Conservation (phyloP, 805 yeast genomes). For the Cyberlindnera suaveolens region DNA sequence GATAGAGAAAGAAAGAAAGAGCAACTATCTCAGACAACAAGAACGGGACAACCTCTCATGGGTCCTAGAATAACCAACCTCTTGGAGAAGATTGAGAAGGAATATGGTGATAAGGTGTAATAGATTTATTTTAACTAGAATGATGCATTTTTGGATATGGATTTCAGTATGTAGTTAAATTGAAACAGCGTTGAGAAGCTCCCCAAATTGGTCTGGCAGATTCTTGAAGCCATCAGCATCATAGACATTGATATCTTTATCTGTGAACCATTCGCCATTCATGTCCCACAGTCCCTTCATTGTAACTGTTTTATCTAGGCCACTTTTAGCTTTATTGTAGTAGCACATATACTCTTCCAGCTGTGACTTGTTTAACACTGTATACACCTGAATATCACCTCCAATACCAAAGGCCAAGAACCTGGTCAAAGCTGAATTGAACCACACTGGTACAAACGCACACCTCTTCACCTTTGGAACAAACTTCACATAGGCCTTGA, state of each 20-base stretch:
- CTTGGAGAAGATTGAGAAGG: constrained; percentile 66
- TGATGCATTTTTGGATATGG: background rate
- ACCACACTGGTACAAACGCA: constrained; percentile 29
- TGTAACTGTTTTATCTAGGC: constrained; percentile 7
- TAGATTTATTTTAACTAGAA: background rate
- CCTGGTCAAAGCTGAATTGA: constrained; percentile 3
- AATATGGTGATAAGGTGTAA: constrained; percentile 19
- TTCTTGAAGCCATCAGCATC: constrained; percentile 11
- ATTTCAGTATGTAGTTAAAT: constrained; percentile 1
- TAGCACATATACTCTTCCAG: background rate
- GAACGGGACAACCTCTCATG: constrained; percentile 83
- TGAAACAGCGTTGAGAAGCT: constrained; percentile 9
- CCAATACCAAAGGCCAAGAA: constrained; percentile 29
- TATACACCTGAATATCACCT: constrained; percentile 30
- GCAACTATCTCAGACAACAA: constrained; percentile 47
- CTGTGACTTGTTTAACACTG: constrained; percentile 11
- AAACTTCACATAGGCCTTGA: constrained; percentile 20
- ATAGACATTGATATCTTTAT: constrained; percentile 11
- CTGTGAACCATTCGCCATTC: constrained; percentile 10
- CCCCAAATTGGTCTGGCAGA: constrained; percentile 5
- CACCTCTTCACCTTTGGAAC: constrained; percentile 28
- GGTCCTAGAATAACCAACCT: constrained; percentile 79
- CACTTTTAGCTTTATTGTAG: background rate
- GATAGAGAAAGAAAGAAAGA: constrained; percentile 39
- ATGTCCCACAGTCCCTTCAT: constrained; percentile 20